Conservation (phyloP, 202 grass and related monocot genomes). For the Hordeum pubiflorum region DNA sequence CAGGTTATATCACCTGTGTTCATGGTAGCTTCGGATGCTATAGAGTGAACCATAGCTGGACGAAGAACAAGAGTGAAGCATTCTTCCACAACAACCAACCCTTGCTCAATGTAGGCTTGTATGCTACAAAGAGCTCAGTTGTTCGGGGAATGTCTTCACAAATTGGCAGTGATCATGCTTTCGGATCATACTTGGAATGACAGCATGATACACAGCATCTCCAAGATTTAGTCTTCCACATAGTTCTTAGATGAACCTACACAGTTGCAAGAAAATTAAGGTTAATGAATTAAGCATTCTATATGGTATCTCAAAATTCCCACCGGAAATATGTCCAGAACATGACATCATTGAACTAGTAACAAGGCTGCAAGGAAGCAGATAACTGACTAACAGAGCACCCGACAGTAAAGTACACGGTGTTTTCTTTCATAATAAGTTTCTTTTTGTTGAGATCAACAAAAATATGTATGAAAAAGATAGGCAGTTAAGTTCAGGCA, state of each 20-base stretch:
- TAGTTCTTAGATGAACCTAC: slow-evolving; percentile 27
- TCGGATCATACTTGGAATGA: background rate
- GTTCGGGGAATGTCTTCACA: slow-evolving; percentile 23
- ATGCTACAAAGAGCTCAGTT: slow-evolving; percentile 9
- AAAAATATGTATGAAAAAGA: too few relatives aligned
- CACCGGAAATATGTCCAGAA: background rate
- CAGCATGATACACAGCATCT: slow-evolving; percentile 23
- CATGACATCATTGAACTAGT: background rate
- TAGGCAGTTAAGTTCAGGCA: too few relatives aligned
- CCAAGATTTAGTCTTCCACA: slow-evolving; percentile 22
- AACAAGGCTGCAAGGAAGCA: background rate
- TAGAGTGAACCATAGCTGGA: background rate
- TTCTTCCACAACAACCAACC: slow-evolving; percentile 19
- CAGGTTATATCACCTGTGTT: slow-evolving; percentile 14
- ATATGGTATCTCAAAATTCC: background rate
- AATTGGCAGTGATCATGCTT: slow-evolving; percentile 21
- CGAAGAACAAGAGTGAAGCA: background rate
- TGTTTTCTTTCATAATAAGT: too few relatives aligned
- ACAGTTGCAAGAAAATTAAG: background rate
- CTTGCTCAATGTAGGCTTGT: background rate
- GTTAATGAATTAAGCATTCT: background rate
- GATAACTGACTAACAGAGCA: too few relatives aligned
- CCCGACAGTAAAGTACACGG: too few relatives aligned
- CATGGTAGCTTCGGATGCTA: slow-evolving; percentile 22
- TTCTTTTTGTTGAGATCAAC: too few relatives aligned